phyloP scores from a whole-genome alignment of 1,284 basidiomycete genomes.

The Malassezia slooffiae region DNA sequence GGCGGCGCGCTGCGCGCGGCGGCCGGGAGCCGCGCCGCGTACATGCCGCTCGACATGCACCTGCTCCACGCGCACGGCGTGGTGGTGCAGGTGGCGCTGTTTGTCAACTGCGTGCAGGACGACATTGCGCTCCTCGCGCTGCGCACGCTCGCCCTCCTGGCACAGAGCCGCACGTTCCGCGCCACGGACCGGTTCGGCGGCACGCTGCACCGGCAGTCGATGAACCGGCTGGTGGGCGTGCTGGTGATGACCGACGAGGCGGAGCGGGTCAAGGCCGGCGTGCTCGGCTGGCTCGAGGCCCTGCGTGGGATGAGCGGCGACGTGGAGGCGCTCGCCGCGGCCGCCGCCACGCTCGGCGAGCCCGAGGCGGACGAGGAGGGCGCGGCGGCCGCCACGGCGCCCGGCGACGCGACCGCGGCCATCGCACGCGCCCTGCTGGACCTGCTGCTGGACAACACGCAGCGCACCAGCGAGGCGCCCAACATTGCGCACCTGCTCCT shows the following conservation, averaged over 20 bases:
- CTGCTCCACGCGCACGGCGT: conserved; percentile 60
- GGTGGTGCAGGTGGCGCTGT: conserved; percentile 71
- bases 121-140: conserved; percentile 69
- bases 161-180: conserved; percentile 52
- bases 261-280: conserved; percentile 71
- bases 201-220: conserved; percentile 40
- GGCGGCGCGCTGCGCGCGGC: conserved; percentile 8
- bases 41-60: conserved; percentile 63
- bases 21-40: conserved; percentile 48
- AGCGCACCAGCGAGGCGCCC: conserved; percentile 58
- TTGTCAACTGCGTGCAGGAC: conserved; percentile 63
- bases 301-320: conserved; percentile 30
- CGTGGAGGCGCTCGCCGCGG: conserved; percentile 38
- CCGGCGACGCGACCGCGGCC: conserved; percentile 54
- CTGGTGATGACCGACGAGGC: conserved; percentile 75
- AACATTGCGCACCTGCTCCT: conserved; percentile 83
- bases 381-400: conserved; percentile 42
- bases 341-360: conserved; percentile 54
- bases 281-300: conserved; percentile 58
- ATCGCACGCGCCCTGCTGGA: conserved; percentile 72
- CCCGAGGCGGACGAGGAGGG: conserved; percentile 58
- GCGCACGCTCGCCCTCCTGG: conserved; percentile 64
- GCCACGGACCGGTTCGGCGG: conserved; percentile 53
- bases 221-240: conserved; percentile 61
- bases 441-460: conserved; percentile 68